Evolutionary conservation across 768 basidiomycete genomes (phyloP).

Genomic region (Russula foetens): DNA sequence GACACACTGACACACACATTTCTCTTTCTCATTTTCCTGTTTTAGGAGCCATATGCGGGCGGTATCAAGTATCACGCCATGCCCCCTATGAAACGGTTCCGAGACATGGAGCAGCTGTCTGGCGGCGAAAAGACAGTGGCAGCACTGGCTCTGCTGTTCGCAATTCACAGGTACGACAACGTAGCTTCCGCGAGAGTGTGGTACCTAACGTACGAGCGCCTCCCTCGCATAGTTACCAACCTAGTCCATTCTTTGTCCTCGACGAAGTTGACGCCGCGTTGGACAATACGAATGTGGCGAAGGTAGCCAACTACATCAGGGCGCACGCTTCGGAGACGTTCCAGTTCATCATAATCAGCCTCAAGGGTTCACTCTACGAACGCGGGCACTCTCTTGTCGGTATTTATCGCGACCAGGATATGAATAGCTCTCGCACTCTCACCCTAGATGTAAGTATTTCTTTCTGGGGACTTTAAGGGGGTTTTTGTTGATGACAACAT

Average conservation of each 20-base stretch:
- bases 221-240: constrained; percentile 62
- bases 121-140: constrained; percentile 99
- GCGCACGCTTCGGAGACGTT: constrained; percentile 75
- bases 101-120: constrained; percentile 98
- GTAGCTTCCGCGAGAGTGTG: background rate
- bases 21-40: background rate
- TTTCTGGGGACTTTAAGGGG: too few species aligned
- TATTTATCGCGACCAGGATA: constrained; percentile 89
- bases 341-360: constrained; percentile 96
- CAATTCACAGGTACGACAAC: constrained; percentile 73
- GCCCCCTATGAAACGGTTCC: constrained; percentile 99
- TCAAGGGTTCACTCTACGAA: constrained; percentile 91
- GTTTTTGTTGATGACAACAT: background rate
- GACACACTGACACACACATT: background rate
- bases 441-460: constrained; percentile 70
- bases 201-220: background rate
- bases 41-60: constrained; percentile 70
- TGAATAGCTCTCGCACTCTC: constrained; percentile 85
- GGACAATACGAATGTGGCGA: constrained; percentile 97
- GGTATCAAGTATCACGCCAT: constrained; percentile 99
- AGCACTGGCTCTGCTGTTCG: constrained; percentile 91
- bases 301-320: constrained; percentile 90
- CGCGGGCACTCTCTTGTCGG: constrained; percentile 86
- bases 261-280: constrained; percentile 97
- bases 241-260: constrained; percentile 96